Evolutionary conservation across 2,329 filamentous ascomycete species (phyloP).

Genomic region (Colletotrichum sp.): DNA sequence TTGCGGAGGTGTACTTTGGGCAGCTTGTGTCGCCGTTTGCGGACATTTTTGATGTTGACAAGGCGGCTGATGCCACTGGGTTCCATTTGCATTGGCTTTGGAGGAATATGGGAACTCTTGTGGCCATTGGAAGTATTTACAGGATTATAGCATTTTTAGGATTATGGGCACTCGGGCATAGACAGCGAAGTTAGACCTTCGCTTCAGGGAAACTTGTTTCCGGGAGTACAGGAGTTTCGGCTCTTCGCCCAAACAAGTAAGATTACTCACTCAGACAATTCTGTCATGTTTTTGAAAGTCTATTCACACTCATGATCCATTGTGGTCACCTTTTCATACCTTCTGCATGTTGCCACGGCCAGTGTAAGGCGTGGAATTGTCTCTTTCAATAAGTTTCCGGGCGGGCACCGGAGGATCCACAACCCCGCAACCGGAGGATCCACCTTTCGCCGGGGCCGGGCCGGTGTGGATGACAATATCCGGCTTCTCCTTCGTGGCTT

Average conservation of each 20-base stretch:
- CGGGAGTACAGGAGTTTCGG: neutral
- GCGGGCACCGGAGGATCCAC: neutral
- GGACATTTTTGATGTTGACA: conserved; percentile 56
- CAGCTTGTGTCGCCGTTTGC: conserved; percentile 52
- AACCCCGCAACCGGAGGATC: neutral
- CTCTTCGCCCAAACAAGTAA: fast-evolving
- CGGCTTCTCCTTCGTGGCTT: neutral
- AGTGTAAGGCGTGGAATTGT: fast-evolving
- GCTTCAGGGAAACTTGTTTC: fast-evolving
- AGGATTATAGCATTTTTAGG: conserved; percentile 49
- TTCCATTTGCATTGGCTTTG: conserved; percentile 49
- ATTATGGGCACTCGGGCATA: conserved; percentile 32
- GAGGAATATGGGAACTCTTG: conserved; percentile 42
- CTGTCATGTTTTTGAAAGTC: neutral
- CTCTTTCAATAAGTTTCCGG: neutral
- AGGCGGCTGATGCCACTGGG: conserved; percentile 47
- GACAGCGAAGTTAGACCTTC: conserved; percentile 27
- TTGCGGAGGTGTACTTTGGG: conserved; percentile 61
- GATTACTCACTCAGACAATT: neutral
- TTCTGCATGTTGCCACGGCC: neutral
- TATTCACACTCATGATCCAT: neutral
- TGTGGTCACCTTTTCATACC: neutral
- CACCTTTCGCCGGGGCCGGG: neutral
- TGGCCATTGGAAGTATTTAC: conserved; percentile 49
- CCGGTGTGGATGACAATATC: neutral